Percentiles rank a stretch among this genome's conserved stretches.
phyloP scores from a whole-genome alignment of 257 asterid genomes.

The Solanum medicagineum region DNA sequence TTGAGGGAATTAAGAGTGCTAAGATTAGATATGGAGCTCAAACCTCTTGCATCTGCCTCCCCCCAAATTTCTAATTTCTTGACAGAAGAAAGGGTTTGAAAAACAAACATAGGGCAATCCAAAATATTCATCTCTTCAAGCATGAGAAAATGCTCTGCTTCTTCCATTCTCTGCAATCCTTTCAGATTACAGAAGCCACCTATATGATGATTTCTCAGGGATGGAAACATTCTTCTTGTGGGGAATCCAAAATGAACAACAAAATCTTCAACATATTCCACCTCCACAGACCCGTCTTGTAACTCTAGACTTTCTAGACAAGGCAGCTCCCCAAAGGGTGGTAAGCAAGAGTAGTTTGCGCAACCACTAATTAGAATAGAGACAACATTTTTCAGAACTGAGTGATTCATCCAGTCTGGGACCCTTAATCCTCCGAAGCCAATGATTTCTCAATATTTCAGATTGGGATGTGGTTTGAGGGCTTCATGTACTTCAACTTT shows the following conservation, averaged over 20 bases:
- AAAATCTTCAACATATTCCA: neutral
- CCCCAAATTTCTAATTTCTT: neutral
- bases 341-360: neutral
- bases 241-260: neutral
- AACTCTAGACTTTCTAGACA: neutral
- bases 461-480: constrained; percentile 8
- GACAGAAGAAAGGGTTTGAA: neutral
- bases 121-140: neutral
- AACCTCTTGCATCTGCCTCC: neutral
- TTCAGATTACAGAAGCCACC: neutral
- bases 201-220: neutral
- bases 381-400: neutral
- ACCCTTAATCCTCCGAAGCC: constrained; percentile 9
- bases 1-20: neutral
- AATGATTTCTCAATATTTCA: neutral
- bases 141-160: neutral
- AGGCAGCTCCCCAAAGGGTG: constrained; percentile 8
- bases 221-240: neutral
- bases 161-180: neutral
- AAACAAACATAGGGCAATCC: neutral
- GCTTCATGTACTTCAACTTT: constrained; percentile 5
- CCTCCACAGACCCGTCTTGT: neutral
- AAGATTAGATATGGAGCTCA: neutral
- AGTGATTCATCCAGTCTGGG: neutral
- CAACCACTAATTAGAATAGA: neutral